Evolutionary conservation across 495 filamentous ascomycete species (phyloP).

Genomic region (Aspergillus sparsus): DNA sequence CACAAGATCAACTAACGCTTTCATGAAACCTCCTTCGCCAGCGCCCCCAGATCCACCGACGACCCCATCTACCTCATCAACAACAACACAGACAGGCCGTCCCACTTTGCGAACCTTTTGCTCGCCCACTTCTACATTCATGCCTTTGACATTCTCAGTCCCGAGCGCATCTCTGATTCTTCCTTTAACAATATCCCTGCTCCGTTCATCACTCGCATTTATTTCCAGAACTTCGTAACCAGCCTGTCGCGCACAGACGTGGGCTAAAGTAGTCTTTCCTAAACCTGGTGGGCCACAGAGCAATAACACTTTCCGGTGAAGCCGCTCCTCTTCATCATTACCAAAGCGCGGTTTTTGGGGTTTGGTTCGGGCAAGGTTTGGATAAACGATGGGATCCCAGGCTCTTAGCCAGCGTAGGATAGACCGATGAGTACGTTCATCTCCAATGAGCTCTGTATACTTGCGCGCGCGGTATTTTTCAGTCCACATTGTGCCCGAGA

Average conservation of each 20-base stretch:
- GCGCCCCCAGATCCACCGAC: conserved; percentile 70
- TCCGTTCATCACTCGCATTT: conserved; percentile 93
- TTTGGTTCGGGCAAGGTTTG: conserved; percentile 62
- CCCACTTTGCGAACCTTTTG: conserved; percentile 72
- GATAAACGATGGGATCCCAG: conserved; percentile 94
- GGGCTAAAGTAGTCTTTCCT: conserved; percentile 93
- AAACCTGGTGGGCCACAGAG: conserved; percentile 89
- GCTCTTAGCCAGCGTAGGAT: conserved; percentile 91
- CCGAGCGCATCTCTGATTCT: conserved; percentile 84
- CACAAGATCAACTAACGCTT: conserved; percentile 88
- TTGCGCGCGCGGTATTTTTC: conserved; percentile 90
- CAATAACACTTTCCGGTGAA: conserved; percentile 83
- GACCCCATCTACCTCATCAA: conserved; percentile 96
- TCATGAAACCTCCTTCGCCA: conserved; percentile 87
- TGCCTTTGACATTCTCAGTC: conserved; percentile 87
- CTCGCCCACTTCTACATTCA: conserved; percentile 62
- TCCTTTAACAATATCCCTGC: conserved; percentile 93
- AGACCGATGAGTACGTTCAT: conserved; percentile 89
- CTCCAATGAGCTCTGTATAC: conserved; percentile 90
- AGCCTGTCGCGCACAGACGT: conserved; percentile 92
- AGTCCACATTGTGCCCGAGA: conserved; percentile 68
- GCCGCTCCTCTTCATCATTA: conserved; percentile 60
- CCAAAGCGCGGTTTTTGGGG: conserved; percentile 37
- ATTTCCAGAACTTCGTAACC: conserved; percentile 95
- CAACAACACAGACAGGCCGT: conserved; percentile 86